A percentile compares a stretch with the other conserved stretches of the same genome.
Evolutionary conservation across 2,329 filamentous ascomycete species (phyloP).

Genomic region (Cladosporium sp.): DNA sequence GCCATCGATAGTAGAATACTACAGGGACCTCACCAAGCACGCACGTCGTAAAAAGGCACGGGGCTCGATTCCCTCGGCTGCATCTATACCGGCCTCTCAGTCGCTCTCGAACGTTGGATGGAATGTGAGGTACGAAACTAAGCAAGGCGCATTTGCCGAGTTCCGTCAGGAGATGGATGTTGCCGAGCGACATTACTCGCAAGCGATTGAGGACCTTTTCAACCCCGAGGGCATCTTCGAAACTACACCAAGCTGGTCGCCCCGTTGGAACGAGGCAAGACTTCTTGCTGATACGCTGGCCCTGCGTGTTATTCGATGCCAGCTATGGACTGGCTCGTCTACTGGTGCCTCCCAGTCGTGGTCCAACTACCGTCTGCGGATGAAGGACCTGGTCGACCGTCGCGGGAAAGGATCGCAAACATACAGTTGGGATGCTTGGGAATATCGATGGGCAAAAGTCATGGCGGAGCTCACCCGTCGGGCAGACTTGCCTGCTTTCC

Average conservation of each 20-base stretch:
- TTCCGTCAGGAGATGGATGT: slow-evolving; percentile 90
- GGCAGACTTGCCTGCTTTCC: slow-evolving; percentile 47
- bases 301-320: slow-evolving; percentile 74
- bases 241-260: slow-evolving; percentile 82
- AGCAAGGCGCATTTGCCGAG: slow-evolving; percentile 84
- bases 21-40: slow-evolving; percentile 87
- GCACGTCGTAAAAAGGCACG: slow-evolving; percentile 81
- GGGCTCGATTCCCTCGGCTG: slow-evolving; percentile 71
- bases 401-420: slow-evolving; percentile 80
- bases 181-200: slow-evolving; percentile 79
- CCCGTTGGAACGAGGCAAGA: slow-evolving; percentile 91
- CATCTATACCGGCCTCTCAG: slow-evolving; percentile 68
- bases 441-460: slow-evolving; percentile 64
- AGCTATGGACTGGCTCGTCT: slow-evolving; percentile 76
- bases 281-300: slow-evolving; percentile 76
- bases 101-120: slow-evolving; percentile 81
- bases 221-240: slow-evolving; percentile 77
- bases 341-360: slow-evolving; percentile 76
- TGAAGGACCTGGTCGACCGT: slow-evolving; percentile 75
- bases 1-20: slow-evolving; percentile 77
- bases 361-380: slow-evolving; percentile 69
- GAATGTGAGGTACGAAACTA: slow-evolving; percentile 94
- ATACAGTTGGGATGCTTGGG: slow-evolving; percentile 94
- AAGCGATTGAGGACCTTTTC: slow-evolving; percentile 79
- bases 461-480: slow-evolving; percentile 58